Base-by-base conservation (phyloP, 2,329 filamentous ascomycete species). In the Trichoderma asperellum region DNA sequence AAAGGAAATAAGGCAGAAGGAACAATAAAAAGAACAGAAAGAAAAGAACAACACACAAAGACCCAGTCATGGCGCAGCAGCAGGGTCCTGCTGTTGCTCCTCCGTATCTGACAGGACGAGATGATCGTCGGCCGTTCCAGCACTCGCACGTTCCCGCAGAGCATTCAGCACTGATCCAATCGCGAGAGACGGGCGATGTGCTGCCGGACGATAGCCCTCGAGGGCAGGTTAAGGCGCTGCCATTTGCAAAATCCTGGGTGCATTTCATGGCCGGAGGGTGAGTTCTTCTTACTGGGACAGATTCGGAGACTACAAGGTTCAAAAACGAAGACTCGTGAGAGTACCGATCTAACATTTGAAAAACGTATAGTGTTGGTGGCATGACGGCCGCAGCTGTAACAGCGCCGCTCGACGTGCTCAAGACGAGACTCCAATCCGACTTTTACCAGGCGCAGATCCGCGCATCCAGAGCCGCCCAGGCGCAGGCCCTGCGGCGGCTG, bases 361-460 rank as follows among this genome's bases (percentile, higher is more conserved):
- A 21, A 10, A 2, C 0, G 8, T 43, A 21, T 12, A 97, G 94
- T 53, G 82, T 93, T 64, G 94, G 94, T 74, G 94, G 94, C 74
- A 96, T 97, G 90, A 94, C 93, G 21, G 91, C 95, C 12, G 92
- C 95, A 29, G 90, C 92, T n/a, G 82, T 97, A n/a, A 97, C 95
- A 1, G 94, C 93, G 10, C 95, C 95, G 27, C 91, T 98, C 70
- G 95, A 97, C 77, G 94, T 97, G 37, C 87, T 98, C 62, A 97
- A 97, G 80, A 98, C 95, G 12, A 89, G 95, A 43, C 85, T 98
- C 3, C 95, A 98, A 79, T 96, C 93, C 76, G 94, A 97, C 77
- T 96, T 96, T 79, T 97, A 97, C 84, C 93, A 97, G 79, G 86
- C 89, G 10, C 92, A 97, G 80, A 86, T 97, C 57, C 86, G 86